These are phyloP conservation scores for Pseudogymnoascus sp. DNA, from an alignment of 2,329 filamentous ascomycete species.

Conservation along the genomic window DNA sequence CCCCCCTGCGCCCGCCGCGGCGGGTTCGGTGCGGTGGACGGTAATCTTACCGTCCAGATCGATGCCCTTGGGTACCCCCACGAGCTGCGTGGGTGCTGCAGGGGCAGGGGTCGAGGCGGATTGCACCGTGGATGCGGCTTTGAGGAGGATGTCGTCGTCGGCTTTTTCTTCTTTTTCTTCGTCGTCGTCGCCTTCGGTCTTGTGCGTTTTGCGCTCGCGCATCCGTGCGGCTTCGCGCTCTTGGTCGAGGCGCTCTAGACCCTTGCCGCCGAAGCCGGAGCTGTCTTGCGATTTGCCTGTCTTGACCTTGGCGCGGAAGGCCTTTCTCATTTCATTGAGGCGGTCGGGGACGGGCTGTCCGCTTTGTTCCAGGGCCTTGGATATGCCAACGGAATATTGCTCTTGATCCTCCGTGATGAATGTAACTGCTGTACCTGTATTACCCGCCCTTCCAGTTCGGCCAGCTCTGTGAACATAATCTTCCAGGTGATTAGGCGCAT, in stretches of 20 bases:
- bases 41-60: slow-evolving; percentile 63
- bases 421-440: slow-evolving; percentile 89
- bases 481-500: slow-evolving; percentile 87
- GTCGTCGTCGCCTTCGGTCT: slow-evolving; percentile 77
- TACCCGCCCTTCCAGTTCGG: slow-evolving; percentile 87
- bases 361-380: slow-evolving; percentile 77
- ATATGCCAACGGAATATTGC: slow-evolving; percentile 79
- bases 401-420: slow-evolving; percentile 90
- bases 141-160: slow-evolving; percentile 64
- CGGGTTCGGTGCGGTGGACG: slow-evolving; percentile 61
- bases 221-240: slow-evolving; percentile 81
- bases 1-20: slow-evolving; percentile 31
- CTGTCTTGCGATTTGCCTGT: slow-evolving; percentile 82
- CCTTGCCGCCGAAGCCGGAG: slow-evolving; percentile 90
- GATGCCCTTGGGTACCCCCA: slow-evolving; percentile 46
- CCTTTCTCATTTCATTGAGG: slow-evolving; percentile 56
- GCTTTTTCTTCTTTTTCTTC: slow-evolving; percentile 65
- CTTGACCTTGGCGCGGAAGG: slow-evolving; percentile 85
- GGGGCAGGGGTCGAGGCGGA: slow-evolving; percentile 42
- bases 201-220: slow-evolving; percentile 81
- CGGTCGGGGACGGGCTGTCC: slow-evolving; percentile 72
- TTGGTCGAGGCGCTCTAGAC: slow-evolving; percentile 82
- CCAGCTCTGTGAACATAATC: slow-evolving; percentile 95
- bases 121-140: slow-evolving; percentile 57
- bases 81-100: slow-evolving; percentile 28